These are phyloP conservation scores for Wickerhamomyces sydowiorum DNA, from an alignment of 805 yeast species.

Conservation along the genomic window DNA sequence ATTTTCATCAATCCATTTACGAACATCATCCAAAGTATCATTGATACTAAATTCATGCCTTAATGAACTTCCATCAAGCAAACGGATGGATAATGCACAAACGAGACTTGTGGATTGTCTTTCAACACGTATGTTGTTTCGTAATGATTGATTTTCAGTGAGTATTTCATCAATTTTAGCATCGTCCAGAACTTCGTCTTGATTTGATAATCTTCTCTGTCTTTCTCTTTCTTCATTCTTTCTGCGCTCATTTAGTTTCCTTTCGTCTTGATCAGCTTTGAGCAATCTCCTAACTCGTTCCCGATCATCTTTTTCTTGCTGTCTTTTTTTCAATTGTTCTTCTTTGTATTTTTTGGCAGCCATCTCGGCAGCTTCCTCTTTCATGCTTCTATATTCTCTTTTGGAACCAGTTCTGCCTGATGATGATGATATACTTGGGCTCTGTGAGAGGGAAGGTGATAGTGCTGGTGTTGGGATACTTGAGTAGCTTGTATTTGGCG, in stretches of 20 bases:
- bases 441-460: slow-evolving; percentile 7
- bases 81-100: slow-evolving; percentile 51
- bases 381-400: slow-evolving; percentile 23
- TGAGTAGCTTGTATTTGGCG: no score
- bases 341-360: slow-evolving; percentile 33
- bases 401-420: slow-evolving; percentile 1
- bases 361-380: slow-evolving; percentile 35
- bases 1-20: slow-evolving; percentile 52
- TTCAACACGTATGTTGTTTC: slow-evolving; percentile 16
- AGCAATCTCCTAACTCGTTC: slow-evolving; percentile 49
- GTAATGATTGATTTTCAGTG: slow-evolving; percentile 11
- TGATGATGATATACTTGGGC: slow-evolving; percentile 6
- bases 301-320: slow-evolving; percentile 41
- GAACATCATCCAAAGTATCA: slow-evolving; percentile 48
- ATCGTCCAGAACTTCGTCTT: slow-evolving; percentile 21
- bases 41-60: slow-evolving; percentile 41
- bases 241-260: slow-evolving; percentile 22
- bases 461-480: slow-evolving; percentile 5
- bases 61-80: slow-evolving; percentile 61
- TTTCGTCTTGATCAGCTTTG: slow-evolving; percentile 46
- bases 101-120: slow-evolving; percentile 4
- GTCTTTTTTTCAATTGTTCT: slow-evolving; percentile 29
- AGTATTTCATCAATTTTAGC: slow-evolving; percentile 19
- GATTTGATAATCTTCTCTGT: slow-evolving; percentile 15
- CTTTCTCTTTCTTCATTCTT: slow-evolving; percentile 12